Percentiles rank a stretch among this genome's conserved stretches.
Evolutionary conservation across 208 protist species (phyloP).

Genomic region (Leishmania aethiopica): DNA sequence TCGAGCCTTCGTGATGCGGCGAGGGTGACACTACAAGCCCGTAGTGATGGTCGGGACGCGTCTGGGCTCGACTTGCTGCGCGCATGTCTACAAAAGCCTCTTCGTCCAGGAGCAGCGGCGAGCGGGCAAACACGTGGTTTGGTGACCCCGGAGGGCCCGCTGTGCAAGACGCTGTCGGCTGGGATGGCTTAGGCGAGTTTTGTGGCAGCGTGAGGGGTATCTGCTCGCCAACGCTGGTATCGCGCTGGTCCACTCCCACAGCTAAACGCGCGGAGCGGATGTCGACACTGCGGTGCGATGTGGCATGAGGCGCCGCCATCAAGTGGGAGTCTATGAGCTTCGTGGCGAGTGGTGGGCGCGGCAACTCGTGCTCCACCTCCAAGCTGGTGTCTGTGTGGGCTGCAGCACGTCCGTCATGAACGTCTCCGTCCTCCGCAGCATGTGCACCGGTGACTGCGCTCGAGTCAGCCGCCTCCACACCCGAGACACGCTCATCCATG

Average conservation of each 20-base stretch:
- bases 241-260: background rate
- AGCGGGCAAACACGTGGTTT: background rate
- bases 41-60: background rate
- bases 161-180: background rate
- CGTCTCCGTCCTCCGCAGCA: background rate
- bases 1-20: background rate
- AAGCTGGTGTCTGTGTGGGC: background rate
- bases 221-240: background rate
- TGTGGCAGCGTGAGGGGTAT: background rate
- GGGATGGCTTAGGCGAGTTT: background rate
- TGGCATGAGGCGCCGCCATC: too few species aligned
- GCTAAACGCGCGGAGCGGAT: background rate
- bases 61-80: background rate
- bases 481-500: background rate
- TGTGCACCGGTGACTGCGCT: background rate
- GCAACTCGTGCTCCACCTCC: background rate
- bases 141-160: background rate
- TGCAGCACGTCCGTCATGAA: background rate
- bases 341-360: background rate
- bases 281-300: background rate
- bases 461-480: background rate
- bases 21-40: background rate
- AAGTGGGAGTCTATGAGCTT: background rate
- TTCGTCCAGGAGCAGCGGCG: background rate
- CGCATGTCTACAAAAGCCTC: background rate